A percentile compares a stretch with the other conserved stretches of the same genome.
Conservation (phyloP, 352 stramenopile species). For the Blastocystis sp. region DNA sequence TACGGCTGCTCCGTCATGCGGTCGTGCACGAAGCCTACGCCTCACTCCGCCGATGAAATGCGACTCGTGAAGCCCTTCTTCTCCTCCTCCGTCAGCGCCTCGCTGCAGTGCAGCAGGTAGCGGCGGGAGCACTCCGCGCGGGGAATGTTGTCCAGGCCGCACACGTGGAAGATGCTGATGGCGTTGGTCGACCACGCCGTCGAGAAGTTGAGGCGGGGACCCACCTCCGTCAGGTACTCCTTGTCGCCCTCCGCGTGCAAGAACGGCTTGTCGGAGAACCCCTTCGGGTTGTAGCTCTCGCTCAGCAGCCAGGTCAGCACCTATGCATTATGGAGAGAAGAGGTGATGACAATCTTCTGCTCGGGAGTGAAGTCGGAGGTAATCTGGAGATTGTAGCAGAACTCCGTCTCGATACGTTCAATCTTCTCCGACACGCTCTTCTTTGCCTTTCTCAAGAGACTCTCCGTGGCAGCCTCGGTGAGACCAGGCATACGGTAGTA, state of each 20-base stretch:
- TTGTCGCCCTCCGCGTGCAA: conserved; percentile 19
- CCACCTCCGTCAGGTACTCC: conserved; percentile 79
- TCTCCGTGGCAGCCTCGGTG: conserved; percentile 53
- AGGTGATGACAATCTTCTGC: conserved; percentile 12
- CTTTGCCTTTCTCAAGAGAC: conserved; percentile 42
- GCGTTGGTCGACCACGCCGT: conserved; percentile 96
- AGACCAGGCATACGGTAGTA: conserved; percentile 68
- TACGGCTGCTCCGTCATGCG: conserved; percentile 98
- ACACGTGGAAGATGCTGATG: conserved; percentile 89
- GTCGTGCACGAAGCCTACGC: conserved; percentile 82
- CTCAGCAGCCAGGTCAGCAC: conserved; percentile 46
- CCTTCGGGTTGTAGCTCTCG: conserved; percentile 39
- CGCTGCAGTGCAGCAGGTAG: conserved; percentile 79
- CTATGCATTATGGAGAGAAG: not conserved
- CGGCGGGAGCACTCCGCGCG: conserved; percentile 88
- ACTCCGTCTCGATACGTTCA: conserved; percentile 57
- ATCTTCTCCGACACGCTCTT: conserved; percentile 63
- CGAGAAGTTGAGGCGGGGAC: conserved; percentile 82
- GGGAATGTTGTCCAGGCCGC: conserved; percentile 82
- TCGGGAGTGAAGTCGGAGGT: conserved; percentile 26
- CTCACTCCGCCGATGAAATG: not conserved
- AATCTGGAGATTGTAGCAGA: conserved; percentile 55
- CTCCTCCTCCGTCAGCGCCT: conserved; percentile 75
- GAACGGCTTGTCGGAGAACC: not conserved
- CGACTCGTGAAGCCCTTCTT: conserved; percentile 74